These are phyloP conservation scores for Streptanthus diversifolius DNA, from an alignment of 345 rosid species.

Conservation along the genomic window DNA sequence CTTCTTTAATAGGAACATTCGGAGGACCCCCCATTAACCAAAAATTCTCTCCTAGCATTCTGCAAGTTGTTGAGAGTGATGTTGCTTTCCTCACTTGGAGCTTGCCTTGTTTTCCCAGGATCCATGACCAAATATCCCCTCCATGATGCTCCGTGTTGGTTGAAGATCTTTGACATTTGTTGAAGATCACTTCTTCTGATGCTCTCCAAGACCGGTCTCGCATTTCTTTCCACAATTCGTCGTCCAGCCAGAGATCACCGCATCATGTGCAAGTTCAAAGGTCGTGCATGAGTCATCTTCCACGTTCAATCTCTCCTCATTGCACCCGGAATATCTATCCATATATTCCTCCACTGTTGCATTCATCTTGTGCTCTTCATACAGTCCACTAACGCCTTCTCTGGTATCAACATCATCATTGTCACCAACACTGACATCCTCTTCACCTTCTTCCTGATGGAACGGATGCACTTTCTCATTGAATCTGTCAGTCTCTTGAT, in stretches of 20 bases:
- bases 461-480: constrained; percentile 14
- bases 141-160: constrained; percentile 53
- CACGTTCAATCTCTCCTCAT: constrained; percentile 25
- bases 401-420: constrained; percentile 31
- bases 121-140: constrained; percentile 53
- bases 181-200: constrained; percentile 34
- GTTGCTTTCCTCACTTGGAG: constrained; percentile 27
- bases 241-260: constrained; percentile 14
- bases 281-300: constrained; percentile 50
- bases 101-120: constrained; percentile 39
- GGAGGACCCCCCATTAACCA: constrained; percentile 24
- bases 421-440: constrained; percentile 20
- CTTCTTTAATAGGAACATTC: constrained; percentile 8
- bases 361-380: constrained; percentile 14
- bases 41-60: constrained; percentile 5
- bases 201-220: constrained; percentile 17
- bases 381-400: constrained; percentile 29
- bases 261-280: constrained; percentile 40
- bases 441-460: constrained; percentile 23
- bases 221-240: constrained; percentile 15
- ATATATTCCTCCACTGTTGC: constrained; percentile 10
- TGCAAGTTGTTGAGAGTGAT: constrained; percentile 16
- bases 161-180: constrained; percentile 45
- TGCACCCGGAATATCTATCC: constrained; percentile 22
- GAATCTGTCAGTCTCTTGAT: constrained; percentile 2